Base-by-base conservation (phyloP, 345 rosid species). In the Psidium friedrichsthalianum region DNA sequence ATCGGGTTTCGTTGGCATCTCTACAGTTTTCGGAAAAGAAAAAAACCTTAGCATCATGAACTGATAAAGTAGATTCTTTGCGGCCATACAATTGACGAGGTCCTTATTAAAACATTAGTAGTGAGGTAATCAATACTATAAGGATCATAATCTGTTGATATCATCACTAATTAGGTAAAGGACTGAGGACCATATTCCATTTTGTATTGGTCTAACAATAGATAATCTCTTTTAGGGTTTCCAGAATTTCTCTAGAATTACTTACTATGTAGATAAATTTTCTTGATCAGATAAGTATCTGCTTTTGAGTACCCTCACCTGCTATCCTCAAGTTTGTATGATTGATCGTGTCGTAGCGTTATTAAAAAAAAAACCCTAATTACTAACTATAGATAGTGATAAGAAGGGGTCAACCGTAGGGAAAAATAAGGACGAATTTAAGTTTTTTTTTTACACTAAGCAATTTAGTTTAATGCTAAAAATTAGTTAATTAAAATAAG, bases 61-160 rank as follows among this genome's bases (percentile, higher is more conserved):
- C 56, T 76, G 52, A 13, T 22, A 49, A 85, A 86, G 84, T 32
- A 49, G 84, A 61, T 82, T 82, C 87, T 86, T 51, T 86, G 84
- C 87, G 52, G 82, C 87, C 82, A 27, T 40, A 57, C 20, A 8
- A 85, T 59, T 82, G 87, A 85, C 87, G 59, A 49, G 82, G 56
- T 29, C 61, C 80, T 82, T 24, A 57, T 36, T 42, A 52, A 82
- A 58, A 64, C 59, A 27, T 82, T 27, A 85, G 44, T 78, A 21
- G 16, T 49, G 57, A 21, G 86, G 32, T 57, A 69, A 69, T 69
- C 78, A 0, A 69, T 47, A 69, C 78, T 36, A 69, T 69, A 2
- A 11, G 78, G 78, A 69, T 69, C 47, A 9, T 69, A 69, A 0
- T 69, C 4, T 4, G 78, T 69, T 69, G 47, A 36, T 69, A 32